Evolutionary conservation across 352 stramenopile species (phyloP), one percentile per base, ranked within the genome.

Genomic region (Phytophthora sp.): DNA sequence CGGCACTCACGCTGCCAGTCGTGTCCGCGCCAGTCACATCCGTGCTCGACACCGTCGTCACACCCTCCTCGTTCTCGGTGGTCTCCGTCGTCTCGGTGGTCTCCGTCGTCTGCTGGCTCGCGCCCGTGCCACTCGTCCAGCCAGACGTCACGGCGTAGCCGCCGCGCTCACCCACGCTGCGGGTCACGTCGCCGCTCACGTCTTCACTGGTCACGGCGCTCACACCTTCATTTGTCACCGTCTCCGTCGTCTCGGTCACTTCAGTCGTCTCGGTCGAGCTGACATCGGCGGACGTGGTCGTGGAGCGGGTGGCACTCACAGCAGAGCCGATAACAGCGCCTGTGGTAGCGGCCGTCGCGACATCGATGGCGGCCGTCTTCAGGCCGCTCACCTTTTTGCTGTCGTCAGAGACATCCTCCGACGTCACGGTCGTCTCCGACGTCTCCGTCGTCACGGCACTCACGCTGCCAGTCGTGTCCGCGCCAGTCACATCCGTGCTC

Each of bases 311-410:
- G 29, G 47, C 47, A 55, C 20, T 41, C 47, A 55, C 29, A 42
- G 47, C 47, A 41, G 47, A 55, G 47, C 47, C 47, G 30, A 55
- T 55, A 9, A 44, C 29, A 30, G 29, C 47, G 8, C 47, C 47
- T 21, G 47, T 44, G 12, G 30, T n/a, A 5, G 30, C 20, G 30
- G 42, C 24, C 21, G 23, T 23, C 5, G 24, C 21, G 23, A 21
- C 42, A 35, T 30, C 47, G 30, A 44, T 21, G 47, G 47, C 47
- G 16, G 45, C 42, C 45, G 45, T 53, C 27, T 24, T 16, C 45
- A 53, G 15, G 30, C 45, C 45, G 29, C 45, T 38, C 45, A 26
- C 45, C n/a, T 50, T 33, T 36, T 33, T 50, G 23, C 26, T 31
- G 11, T 45, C 38, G 38, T 18, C n/a, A 45, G 38, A 45, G 12